Base-by-base conservation (phyloP, 495 filamentous ascomycete species). In the Xylaria flabelliformis region DNA sequence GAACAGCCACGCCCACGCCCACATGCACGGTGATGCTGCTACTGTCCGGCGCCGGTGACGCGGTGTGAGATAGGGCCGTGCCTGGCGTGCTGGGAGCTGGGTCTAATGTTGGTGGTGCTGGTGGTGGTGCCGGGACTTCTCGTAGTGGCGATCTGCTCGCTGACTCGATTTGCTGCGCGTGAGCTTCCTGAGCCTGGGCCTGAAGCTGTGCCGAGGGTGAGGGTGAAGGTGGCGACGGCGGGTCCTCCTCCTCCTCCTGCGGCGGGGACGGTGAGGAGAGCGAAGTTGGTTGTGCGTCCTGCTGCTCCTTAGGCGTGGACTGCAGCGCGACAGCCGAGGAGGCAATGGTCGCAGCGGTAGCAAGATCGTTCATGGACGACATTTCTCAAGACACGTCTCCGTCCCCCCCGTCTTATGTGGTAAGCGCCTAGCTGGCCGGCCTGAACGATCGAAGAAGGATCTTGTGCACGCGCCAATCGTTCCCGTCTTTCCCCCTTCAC, bases 341-440 rank as follows among this genome's bases (percentile, higher is more conserved):
- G 21, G 80, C 80, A 15, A 82, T 79, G 2, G 82, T 79, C 51
- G 77, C 83, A 32, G 80, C 83, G 7, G 81, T 79, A 19, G 81
- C 83, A 10, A 84, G 82, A 71, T 84, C 83, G 67, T 83, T 83
- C 55, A 82, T 83, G 6, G 83, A 84, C 4, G 83, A 79, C 80
- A 83, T 84, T 84, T 53, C 21, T 61, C 42, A 51, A 44, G 36
- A 41, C 36, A 32, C 48, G 41, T 71, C 46, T 10, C 44, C n/a
- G 62, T 61, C 41, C 36, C 34, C 36, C 36, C 58, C 32, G 59
- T 64, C 59, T 64, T 55, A 53, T 56, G 29, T 50, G 3, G 41
- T 51, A 59, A 44, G 41, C 36, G 51, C 53, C 68, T 53, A 9
- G 68, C 68, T 53, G 17, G 68, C 58, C 42, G 53, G 32, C 32